phyloP scores from a whole-genome alignment of 345 rosid genomes.

The Populus davidiana region DNA sequence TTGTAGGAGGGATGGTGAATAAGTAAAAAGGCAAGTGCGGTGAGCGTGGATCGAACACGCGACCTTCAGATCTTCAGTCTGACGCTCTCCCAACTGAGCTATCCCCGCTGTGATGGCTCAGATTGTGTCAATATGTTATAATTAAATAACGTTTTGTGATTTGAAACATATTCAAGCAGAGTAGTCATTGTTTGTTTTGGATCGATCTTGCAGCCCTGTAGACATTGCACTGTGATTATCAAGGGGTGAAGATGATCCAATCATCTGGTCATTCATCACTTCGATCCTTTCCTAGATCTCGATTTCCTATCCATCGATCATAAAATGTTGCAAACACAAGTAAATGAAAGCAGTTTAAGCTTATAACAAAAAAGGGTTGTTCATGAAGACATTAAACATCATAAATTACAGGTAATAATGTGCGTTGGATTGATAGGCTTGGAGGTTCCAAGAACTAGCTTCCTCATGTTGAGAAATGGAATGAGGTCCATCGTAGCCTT shows the following conservation, averaged over 20 bases:
- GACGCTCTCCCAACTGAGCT: slow-evolving; percentile 97
- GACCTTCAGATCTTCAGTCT: slow-evolving; percentile 98
- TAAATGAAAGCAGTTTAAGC: background rate
- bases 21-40: slow-evolving; percentile 32
- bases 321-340: background rate
- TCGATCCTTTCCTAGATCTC: slow-evolving; percentile 35
- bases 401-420: background rate
- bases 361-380: background rate
- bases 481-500: slow-evolving; percentile 68
- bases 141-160: background rate
- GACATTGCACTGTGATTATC: background rate
- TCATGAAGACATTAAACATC: background rate
- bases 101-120: slow-evolving; percentile 45
- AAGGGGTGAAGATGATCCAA: background rate
- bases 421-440: slow-evolving; percentile 57
- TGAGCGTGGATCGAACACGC: slow-evolving; percentile 95
- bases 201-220: background rate
- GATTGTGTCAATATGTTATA: background rate
- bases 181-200: background rate
- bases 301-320: slow-evolving; percentile 40
- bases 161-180: slow-evolving; percentile 24
- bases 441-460: slow-evolving; percentile 70
- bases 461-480: slow-evolving; percentile 64
- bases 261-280: slow-evolving; percentile 31
- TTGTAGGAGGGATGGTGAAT: no score